Conservation (phyloP, 1,139 yeast genomes). For the Zygotorulaspora mrakii region DNA sequence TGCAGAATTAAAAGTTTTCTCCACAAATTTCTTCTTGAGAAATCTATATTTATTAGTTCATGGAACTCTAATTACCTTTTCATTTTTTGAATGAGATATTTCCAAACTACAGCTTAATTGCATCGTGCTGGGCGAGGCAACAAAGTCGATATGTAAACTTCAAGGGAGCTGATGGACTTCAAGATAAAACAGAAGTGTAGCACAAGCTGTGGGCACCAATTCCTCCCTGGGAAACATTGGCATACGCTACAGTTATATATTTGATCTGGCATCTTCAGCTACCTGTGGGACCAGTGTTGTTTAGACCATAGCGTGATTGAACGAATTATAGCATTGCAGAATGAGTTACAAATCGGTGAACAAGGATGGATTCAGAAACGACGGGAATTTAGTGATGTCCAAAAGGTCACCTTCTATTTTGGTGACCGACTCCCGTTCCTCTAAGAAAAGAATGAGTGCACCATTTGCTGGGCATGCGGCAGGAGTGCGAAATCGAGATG, state of each 20-base stretch:
- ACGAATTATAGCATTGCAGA: neutral
- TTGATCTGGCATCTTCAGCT: no score
- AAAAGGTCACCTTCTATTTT: constrained; percentile 82
- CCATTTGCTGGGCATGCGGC: constrained; percentile 67
- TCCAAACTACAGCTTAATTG: neutral
- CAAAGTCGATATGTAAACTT: neutral
- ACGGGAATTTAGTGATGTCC: constrained; percentile 21
- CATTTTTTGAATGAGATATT: neutral
- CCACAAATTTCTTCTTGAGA: neutral
- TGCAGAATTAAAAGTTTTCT: neutral
- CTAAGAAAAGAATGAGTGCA: constrained; percentile 62
- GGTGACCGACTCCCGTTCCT: constrained; percentile 80
- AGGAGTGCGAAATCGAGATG: constrained; percentile 15
- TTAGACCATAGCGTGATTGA: neutral
- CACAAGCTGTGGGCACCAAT: neutral
- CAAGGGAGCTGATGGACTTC: neutral
- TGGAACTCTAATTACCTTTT: neutral
- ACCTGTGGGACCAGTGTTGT: no score
- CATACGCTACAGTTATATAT: no score
- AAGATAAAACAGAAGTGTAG: no score
- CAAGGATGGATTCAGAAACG: constrained; percentile 4
- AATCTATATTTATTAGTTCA: neutral
- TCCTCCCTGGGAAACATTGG: no score
- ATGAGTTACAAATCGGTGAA: constrained; percentile 13
- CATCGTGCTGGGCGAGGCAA: neutral